Evolutionary conservation across 1,284 basidiomycete genomes (phyloP).

Genomic region (Marasmius sp.): DNA sequence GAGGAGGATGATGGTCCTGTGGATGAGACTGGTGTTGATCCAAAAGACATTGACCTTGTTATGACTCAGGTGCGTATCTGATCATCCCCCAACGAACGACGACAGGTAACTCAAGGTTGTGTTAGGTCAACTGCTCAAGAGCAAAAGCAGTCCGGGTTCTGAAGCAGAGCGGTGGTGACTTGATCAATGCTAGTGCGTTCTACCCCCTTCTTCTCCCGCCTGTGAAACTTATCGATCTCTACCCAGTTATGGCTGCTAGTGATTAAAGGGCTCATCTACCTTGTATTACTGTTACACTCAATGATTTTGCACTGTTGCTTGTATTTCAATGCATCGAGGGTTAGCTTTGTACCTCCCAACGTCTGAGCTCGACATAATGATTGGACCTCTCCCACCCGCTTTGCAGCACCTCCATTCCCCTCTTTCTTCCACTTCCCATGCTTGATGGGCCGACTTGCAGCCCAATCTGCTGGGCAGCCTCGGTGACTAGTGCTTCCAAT

Average conservation of each 20-base stretch:
- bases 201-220: background rate
- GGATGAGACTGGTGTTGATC: constrained; percentile 83
- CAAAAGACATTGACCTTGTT: constrained; percentile 95
- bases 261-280: constrained; percentile 42
- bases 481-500: constrained; percentile 56
- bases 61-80: constrained; percentile 72
- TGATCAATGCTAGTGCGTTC: constrained; percentile 91
- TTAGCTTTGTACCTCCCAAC: constrained; percentile 45
- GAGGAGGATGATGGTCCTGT: constrained; percentile 75
- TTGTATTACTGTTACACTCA: constrained; percentile 19
- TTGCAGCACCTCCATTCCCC: constrained; percentile 68
- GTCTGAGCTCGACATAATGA: constrained; percentile 71
- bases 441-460: constrained; percentile 45
- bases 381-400: constrained; percentile 88
- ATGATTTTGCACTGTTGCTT: constrained; percentile 11
- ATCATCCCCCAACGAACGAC: background rate
- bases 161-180: constrained; percentile 87
- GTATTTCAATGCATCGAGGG: constrained; percentile 16
- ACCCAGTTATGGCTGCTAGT: constrained; percentile 71
- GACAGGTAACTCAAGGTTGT: background rate
- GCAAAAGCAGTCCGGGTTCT: constrained; percentile 87
- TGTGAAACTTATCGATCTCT: constrained; percentile 13
- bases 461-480: constrained; percentile 63
- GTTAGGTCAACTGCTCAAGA: constrained; percentile 67
- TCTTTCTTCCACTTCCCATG: constrained; percentile 24